Evolutionary conservation across 164 flowering plant genomes (phyloP).

Genomic region (Malania oleifera): DNA sequence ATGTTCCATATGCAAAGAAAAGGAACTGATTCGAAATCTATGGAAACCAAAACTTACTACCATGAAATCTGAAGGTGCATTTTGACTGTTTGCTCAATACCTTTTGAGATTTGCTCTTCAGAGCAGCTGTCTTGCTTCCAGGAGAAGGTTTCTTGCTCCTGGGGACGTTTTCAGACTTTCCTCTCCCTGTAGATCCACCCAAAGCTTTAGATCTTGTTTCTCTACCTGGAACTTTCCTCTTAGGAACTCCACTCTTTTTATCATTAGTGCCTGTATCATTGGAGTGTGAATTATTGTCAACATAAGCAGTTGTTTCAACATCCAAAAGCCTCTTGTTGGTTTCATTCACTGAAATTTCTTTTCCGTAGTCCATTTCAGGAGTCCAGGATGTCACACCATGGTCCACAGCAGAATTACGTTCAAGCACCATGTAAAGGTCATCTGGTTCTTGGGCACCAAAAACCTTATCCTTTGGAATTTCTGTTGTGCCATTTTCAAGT

Average conservation of each 20-base stretch:
- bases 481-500: conserved; percentile 24
- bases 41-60: background rate
- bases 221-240: conserved; percentile 31
- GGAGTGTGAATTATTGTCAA: conserved; percentile 22
- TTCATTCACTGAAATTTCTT: conserved; percentile 23
- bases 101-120: conserved; percentile 57
- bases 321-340: conserved; percentile 24
- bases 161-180: conserved; percentile 39
- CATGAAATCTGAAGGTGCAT: background rate
- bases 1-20: background rate
- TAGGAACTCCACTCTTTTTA: conserved; percentile 23
- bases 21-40: background rate
- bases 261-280: conserved; percentile 14
- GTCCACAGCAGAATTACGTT: conserved; percentile 42
- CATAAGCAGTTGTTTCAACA: conserved; percentile 24
- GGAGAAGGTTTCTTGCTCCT: conserved; percentile 39
- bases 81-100: conserved; percentile 25
- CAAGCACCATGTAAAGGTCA: conserved; percentile 79
- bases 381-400: conserved; percentile 49
- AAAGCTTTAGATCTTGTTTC: conserved; percentile 39
- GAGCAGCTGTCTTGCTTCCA: conserved; percentile 34
- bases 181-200: conserved; percentile 40
- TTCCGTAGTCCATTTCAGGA: conserved; percentile 61
- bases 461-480: conserved; percentile 23
- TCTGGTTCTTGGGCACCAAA: conserved; percentile 52